phyloP scores from a whole-genome alignment of 2,329 filamentous ascomycete genomes.

The Atkinsonella hypoxylon region DNA sequence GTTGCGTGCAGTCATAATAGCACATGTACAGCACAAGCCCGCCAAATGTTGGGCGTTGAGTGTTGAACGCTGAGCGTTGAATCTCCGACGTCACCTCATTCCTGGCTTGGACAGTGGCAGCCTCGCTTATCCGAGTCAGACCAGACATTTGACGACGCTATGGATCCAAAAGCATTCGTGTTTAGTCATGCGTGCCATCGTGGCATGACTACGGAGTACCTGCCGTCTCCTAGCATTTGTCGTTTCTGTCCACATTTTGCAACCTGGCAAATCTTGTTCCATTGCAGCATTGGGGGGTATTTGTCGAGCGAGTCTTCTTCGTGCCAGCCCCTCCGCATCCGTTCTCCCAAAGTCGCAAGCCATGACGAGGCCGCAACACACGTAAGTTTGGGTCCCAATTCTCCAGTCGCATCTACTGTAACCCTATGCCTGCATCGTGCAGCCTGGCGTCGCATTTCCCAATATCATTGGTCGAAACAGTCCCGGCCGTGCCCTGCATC shows the following conservation, averaged over 20 bases:
- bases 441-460: slow-evolving; percentile 5
- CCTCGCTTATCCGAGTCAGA: slow-evolving; percentile 1
- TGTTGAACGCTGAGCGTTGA: not conserved
- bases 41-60: not conserved
- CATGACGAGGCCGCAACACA: slow-evolving; percentile 21
- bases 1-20: not conserved
- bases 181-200: not conserved
- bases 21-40: not conserved
- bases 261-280: too few relatives aligned
- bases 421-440: slow-evolving; percentile 4
- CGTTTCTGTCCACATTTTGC: not conserved
- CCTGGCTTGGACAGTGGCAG: not conserved
- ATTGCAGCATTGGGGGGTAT: too few relatives aligned
- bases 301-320: not conserved
- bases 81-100: slow-evolving; percentile 1
- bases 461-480: slow-evolving; percentile 17
- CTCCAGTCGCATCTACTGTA: not conserved
- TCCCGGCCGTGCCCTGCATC: slow-evolving; percentile 1
- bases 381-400: slow-evolving; percentile 17
- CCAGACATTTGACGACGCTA: not conserved
- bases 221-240: not conserved
- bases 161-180: too few relatives aligned
- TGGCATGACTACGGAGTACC: not conserved
- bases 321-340: not conserved
- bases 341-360: slow-evolving; percentile 3